Base-by-base conservation (phyloP, 495 filamentous ascomycete genomes). In the Arthonia radiata region DNA sequence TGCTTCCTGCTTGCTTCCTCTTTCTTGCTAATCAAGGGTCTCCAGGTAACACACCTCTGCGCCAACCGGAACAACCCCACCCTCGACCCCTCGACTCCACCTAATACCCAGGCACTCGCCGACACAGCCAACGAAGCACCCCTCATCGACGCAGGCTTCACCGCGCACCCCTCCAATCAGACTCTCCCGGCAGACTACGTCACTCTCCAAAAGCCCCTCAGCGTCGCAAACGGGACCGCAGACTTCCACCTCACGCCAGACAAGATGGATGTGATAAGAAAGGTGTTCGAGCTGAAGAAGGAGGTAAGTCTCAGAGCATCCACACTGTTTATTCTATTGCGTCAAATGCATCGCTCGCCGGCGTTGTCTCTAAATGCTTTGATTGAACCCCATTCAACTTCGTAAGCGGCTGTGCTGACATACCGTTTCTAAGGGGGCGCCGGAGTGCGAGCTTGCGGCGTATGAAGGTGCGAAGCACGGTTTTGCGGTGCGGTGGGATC, bases 391-490 rank as follows among this genome's bases (percentile, higher is more conserved):
- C n/a, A n/a, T n/a, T n/a, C n/a, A n/a, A n/a, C n/a, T n/a, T n/a
- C n/a, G n/a, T n/a, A n/a, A n/a, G n/a, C n/a, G n/a, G n/a, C n/a
- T n/a, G n/a, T n/a, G n/a, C n/a, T n/a, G n/a, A n/a, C n/a, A n/a
- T n/a, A n/a, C n/a, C n/a, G n/a, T n/a, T n/a, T n/a, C n/a, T n/a
- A 43, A 43, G 30, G 31, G 29, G 4, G 39, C 42, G 24, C 47
- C 50, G 18, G 36, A 37, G 18, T 45, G 39, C 16, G 59, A 70
- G 38, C 50, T 59, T 24, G 48, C 55, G 17, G 36, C 65, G 19
- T 64, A 64, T 34, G 39, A 52, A 2, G 66, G 65, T 5, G 64
- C 64, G 4, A 54, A 50, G 32, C 67, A 64, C 44, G 68, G 64
- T 3, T 73, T 73, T 46, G 64, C 65, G 5, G 44, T 70, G 3